A percentile compares a stretch with the other conserved stretches of the same genome.
Conservation (phyloP, 2,329 filamentous ascomycete genomes). For the Diaporthe sp. region DNA sequence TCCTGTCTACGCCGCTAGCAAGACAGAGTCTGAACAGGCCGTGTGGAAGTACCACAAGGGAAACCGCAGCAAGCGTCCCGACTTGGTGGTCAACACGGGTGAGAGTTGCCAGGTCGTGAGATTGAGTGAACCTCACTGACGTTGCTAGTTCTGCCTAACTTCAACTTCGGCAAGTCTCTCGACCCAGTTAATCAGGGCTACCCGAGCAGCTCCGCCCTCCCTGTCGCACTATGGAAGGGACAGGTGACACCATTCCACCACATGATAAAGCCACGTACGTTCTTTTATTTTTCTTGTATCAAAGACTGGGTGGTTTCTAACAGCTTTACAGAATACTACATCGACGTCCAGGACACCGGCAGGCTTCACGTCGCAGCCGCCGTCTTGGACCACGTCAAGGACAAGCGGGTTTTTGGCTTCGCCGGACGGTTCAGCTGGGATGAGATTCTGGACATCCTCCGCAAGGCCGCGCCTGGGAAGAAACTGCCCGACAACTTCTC, state of each 20-base stretch:
- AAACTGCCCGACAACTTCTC: background rate
- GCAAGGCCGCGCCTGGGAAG: background rate
- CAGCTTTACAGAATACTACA: slow-evolving; percentile 54
- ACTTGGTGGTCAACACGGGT: background rate
- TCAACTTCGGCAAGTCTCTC: slow-evolving; percentile 23
- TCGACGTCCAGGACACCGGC: slow-evolving; percentile 63
- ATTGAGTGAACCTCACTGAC: background rate
- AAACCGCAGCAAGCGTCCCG: slow-evolving; percentile 17
- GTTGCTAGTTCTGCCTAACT: background rate
- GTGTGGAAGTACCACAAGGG: slow-evolving; percentile 19
- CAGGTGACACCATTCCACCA: background rate
- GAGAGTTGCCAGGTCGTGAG: background rate
- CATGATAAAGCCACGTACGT: background rate
- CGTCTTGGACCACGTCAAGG: slow-evolving; percentile 58
- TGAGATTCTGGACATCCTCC: background rate
- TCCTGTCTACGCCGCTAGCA: slow-evolving; percentile 21
- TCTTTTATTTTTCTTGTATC: background rate
- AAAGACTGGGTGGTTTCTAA: background rate
- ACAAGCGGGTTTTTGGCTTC: slow-evolving; percentile 68
- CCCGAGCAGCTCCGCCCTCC: background rate
- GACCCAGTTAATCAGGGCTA: slow-evolving; percentile 13
- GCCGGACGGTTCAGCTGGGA: slow-evolving; percentile 46
- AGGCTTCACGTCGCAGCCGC: slow-evolving; percentile 66
- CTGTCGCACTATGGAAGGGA: background rate
- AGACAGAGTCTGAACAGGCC: slow-evolving; percentile 5